phyloP scores from a whole-genome alignment of 345 rosid genomes.

The Corchorus capsularis region DNA sequence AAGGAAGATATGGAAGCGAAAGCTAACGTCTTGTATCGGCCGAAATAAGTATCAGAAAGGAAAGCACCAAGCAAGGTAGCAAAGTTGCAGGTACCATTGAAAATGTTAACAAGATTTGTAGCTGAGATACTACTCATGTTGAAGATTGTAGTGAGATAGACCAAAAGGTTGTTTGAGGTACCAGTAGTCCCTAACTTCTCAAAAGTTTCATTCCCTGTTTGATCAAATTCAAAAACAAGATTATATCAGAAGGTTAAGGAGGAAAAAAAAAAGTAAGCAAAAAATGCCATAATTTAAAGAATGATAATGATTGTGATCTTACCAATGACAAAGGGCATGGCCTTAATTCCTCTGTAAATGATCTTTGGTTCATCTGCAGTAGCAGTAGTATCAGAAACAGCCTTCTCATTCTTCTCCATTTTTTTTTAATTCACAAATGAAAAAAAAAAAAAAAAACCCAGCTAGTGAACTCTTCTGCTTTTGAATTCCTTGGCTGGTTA shows the following conservation, averaged over 20 bases:
- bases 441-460: no score
- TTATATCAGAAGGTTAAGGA: not conserved
- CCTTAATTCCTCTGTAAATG: conserved; percentile 10
- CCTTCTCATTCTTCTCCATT: conserved; percentile 7
- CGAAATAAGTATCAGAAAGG: conserved; percentile 70
- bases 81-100: conserved; percentile 59
- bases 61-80: conserved; percentile 70
- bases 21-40: conserved; percentile 64
- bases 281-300: not conserved
- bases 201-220: conserved; percentile 70
- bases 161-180: conserved; percentile 47
- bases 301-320: not conserved
- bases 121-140: conserved; percentile 74
- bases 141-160: conserved; percentile 60
- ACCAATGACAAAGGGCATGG: conserved; percentile 23
- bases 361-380: not conserved
- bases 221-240: not conserved
- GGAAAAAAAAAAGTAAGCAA: not conserved
- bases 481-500: not conserved
- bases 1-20: conserved; percentile 60
- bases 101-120: conserved; percentile 53
- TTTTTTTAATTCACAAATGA: no score
- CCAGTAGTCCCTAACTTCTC: conserved; percentile 72
- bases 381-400: not conserved
- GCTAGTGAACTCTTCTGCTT: not conserved